Conservation (phyloP, 1,284 basidiomycete species). For the Ustilago lituana region DNA sequence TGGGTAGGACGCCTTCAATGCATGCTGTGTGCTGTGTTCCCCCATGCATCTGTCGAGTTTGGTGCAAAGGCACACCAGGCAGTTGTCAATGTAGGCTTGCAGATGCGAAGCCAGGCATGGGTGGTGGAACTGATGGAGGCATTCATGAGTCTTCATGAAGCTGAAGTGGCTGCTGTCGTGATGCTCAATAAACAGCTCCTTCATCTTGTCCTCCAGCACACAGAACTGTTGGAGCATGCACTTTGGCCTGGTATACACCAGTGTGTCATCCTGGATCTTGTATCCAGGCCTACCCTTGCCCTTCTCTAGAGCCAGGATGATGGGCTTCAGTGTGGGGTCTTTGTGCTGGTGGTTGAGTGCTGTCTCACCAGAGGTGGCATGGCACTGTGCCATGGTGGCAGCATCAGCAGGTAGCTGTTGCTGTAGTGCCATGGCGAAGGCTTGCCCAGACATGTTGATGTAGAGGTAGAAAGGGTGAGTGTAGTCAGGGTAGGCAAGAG, state of each 20-base stretch:
- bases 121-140: too few species aligned
- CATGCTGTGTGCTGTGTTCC: neutral
- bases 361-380: too few species aligned
- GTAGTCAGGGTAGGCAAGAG: too few species aligned
- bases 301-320: too few species aligned
- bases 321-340: too few species aligned
- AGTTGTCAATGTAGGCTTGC: too few species aligned
- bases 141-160: too few species aligned
- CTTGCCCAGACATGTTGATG: neutral
- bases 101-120: too few species aligned
- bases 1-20: neutral
- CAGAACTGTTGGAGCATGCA: neutral
- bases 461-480: too few species aligned
- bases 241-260: neutral
- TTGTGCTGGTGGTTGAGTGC: too few species aligned
- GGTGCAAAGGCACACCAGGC: too few species aligned
- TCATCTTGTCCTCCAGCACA: neutral
- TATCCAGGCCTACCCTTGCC: neutral
- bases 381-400: neutral
- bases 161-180: too few species aligned
- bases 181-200: neutral
- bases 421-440: neutral
- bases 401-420: neutral
- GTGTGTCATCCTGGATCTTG: neutral
- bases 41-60: neutral